Percentiles rank a stretch among this genome's conserved stretches.
These are phyloP conservation scores for Trichoderma sp. DNA, from an alignment of 2,329 filamentous ascomycete species.

Conservation along the genomic window DNA sequence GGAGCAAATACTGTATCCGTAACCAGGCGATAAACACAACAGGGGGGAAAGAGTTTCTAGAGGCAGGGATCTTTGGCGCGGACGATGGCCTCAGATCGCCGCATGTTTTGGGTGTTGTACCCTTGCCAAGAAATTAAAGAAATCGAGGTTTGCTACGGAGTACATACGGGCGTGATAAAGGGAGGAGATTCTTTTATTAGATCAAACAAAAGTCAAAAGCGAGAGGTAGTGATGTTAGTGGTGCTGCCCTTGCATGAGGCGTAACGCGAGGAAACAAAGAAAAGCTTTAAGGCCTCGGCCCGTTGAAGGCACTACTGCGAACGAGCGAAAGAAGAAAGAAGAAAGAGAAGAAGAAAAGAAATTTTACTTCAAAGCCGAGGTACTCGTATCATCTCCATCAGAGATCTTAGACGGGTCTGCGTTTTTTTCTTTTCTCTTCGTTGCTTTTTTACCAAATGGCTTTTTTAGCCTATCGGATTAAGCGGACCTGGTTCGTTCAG, in stretches of 20 bases:
- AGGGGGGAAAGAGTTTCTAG: background rate
- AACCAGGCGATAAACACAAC: background rate
- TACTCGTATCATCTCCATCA: background rate
- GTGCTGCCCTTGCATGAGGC: constrained; percentile 1
- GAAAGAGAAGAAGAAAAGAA: background rate
- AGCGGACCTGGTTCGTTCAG: constrained; percentile 2
- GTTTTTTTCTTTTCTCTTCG: background rate
- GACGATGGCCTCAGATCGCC: background rate
- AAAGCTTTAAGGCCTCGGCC: background rate
- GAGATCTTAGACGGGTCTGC: background rate
- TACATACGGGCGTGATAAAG: background rate
- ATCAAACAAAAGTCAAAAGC: background rate
- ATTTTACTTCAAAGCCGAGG: background rate
- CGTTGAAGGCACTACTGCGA: background rate
- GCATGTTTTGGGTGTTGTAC: background rate
- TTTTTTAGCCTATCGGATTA: constrained; percentile 6
- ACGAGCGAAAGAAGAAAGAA: background rate
- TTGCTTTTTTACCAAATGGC: background rate
- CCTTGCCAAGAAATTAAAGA: constrained; percentile 15
- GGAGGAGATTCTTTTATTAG: background rate
- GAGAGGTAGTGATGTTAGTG: background rate
- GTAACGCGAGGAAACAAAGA: background rate
- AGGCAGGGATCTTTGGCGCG: background rate
- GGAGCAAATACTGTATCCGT: background rate
- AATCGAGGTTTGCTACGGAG: background rate